Conservation (phyloP, 2,329 filamentous ascomycete genomes). For the Pseudogymnoascus verrucosus region DNA sequence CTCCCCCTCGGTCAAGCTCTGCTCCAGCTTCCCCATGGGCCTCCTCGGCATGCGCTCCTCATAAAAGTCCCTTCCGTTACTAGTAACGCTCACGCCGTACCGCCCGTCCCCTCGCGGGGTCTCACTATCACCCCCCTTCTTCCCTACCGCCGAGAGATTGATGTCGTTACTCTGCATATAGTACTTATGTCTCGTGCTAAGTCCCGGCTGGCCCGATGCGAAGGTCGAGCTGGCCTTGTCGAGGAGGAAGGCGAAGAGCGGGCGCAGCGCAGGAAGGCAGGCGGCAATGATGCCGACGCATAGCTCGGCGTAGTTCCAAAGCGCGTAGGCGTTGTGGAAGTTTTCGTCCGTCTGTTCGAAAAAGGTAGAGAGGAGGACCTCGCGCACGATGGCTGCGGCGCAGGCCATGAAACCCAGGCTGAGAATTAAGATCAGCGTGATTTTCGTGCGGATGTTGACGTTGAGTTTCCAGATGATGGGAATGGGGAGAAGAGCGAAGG, state of each 20-base stretch:
- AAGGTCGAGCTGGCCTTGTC: constrained; percentile 17
- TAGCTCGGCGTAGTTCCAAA: constrained; percentile 39
- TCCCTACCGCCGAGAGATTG: constrained; percentile 15
- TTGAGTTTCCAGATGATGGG: constrained; percentile 36
- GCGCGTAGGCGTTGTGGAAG: constrained; percentile 29
- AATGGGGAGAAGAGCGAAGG: constrained; percentile 34
- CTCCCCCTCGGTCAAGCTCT: constrained; percentile 12
- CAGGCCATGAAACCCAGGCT: constrained; percentile 28
- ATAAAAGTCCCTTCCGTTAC: constrained; percentile 11
- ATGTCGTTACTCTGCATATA: constrained; percentile 20
- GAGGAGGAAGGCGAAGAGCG: constrained; percentile 31
- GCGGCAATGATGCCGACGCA: constrained; percentile 37
- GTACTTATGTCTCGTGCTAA: constrained; percentile 16
- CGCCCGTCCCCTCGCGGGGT: constrained; percentile 1
- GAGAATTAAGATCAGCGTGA: constrained; percentile 26
- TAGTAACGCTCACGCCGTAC: constrained; percentile 17
- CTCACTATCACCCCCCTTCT: constrained; percentile 4
- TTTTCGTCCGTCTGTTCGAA: constrained; percentile 30
- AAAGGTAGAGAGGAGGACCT: constrained; percentile 30
- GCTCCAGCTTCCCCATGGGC: constrained; percentile 14
- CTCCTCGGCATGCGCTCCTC: constrained; percentile 11
- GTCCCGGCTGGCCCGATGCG: not conserved
- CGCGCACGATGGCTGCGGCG: constrained; percentile 36
- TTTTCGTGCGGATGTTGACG: constrained; percentile 34
- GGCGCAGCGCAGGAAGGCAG: constrained; percentile 35